Base-by-base conservation (phyloP, 1,284 basidiomycete species). In the Sporisorium iseilematis-ciliati region DNA sequence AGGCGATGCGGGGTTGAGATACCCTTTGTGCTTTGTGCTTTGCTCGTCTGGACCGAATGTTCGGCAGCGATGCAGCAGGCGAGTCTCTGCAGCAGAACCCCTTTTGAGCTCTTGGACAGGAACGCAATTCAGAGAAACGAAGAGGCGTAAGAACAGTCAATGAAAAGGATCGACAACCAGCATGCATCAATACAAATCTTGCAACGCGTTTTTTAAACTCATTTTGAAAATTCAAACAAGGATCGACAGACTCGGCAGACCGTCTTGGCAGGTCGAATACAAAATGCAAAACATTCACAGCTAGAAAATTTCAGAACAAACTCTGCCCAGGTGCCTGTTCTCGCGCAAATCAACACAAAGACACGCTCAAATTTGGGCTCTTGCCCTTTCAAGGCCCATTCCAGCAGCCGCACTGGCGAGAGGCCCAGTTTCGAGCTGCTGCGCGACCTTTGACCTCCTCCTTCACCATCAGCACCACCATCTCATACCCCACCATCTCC, bases 91-190 rank as follows among this genome's bases (percentile, higher is more conserved):
- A 48, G 46, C 25, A 14, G 43, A 25, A 48, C 25, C 25, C 33
- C 33, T 35, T 35, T 35, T 35, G 33, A 35, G 26, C 26, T 18
- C 40, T n/a, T 5, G 3, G 8, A 41, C 18, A 41, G 40, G n/a
- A 41, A n/a, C 40, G 33, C 33, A 35, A 35, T 8, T 35, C 33
- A 35, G 40, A 41, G 18, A 11, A 41, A n/a, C n/a, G 40, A 41
- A 42, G 20, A 42, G 41, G 41, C 18, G n/a, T n/a, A 48, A 20
- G 23, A 42, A 21, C 41, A 21, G 41, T 21, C 41, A 31, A 11
- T 14, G 26, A n/a, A 48, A n/a, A 31, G 42, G 57, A 65, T 66
- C 52, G 57, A 55, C 57, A 52, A 23, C 41, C 25, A 25, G 54
- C 61, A 63, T 61, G 51, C 43, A 41, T 20, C 12, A 11, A 56